These are phyloP conservation scores for Rhododendron henanense DNA, from an alignment of 148 eudicot species.

Conservation along the genomic window DNA sequence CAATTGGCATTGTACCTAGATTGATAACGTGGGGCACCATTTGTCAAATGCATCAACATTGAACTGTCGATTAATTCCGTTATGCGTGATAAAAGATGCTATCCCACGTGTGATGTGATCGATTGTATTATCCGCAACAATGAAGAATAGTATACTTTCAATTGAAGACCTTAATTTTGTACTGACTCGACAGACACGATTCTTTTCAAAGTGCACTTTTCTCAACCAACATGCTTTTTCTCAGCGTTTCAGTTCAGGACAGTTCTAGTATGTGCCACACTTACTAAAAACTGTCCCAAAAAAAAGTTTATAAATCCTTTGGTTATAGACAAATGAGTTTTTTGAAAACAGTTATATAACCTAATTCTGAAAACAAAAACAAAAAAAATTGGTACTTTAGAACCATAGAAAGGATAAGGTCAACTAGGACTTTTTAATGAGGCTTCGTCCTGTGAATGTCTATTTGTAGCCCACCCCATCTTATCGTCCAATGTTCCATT, in stretches of 20 bases:
- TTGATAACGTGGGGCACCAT: background rate
- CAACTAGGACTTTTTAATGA: background rate
- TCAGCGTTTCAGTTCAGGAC: background rate
- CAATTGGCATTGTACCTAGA: background rate
- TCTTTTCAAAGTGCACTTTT: background rate
- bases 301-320: background rate
- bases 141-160: background rate
- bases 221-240: no score
- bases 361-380: no score
- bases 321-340: background rate
- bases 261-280: background rate
- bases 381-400: background rate
- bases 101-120: background rate
- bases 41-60: background rate
- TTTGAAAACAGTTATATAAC: background rate
- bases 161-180: background rate
- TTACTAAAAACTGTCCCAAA: background rate
- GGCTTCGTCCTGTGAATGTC: background rate
- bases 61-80: background rate
- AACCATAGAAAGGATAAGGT: background rate
- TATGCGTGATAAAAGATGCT: background rate
- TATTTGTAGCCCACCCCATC: background rate
- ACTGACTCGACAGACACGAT: background rate
- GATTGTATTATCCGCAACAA: background rate
- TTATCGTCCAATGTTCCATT: background rate